Evolutionary conservation across 257 asterid genomes (phyloP).

Genomic region (Cinchona pubescens): DNA sequence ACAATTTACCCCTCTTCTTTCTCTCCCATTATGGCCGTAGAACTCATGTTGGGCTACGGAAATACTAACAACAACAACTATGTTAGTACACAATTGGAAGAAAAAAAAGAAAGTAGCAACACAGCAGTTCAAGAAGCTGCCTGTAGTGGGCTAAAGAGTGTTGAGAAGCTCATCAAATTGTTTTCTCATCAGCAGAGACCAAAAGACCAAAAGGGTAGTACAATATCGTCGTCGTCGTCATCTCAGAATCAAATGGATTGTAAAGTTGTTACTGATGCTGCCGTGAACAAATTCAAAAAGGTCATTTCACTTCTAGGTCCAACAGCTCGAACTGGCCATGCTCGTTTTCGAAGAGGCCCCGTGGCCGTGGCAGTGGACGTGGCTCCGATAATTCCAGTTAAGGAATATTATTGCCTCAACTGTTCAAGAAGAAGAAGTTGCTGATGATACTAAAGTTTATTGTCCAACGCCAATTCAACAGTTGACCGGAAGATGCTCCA

Average conservation of each 20-base stretch:
- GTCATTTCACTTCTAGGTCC: conserved; percentile 62
- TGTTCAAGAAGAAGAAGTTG: conserved; percentile 9
- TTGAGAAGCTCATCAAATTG: conserved; percentile 57
- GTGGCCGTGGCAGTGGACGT: too few species aligned
- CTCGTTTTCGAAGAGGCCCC: conserved; percentile 84
- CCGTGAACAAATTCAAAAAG: conserved; percentile 56
- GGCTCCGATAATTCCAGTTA: conserved; percentile 7
- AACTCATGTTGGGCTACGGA: conserved; percentile 60
- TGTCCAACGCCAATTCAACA: conserved; percentile 92
- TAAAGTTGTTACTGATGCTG: conserved; percentile 58
- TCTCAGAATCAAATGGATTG: conserved; percentile 45
- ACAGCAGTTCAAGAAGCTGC: conserved; percentile 56
- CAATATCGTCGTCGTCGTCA: conserved; percentile 13
- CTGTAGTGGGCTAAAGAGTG: conserved; percentile 61
- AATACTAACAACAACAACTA: conserved; percentile 27
- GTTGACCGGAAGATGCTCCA: too few species aligned
- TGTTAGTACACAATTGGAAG: conserved; percentile 38
- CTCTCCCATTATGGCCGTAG: conserved; percentile 64
- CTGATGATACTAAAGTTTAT: conserved; percentile 39
- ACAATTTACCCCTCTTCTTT: not conserved
- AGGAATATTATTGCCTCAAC: conserved; percentile 3
- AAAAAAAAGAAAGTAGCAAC: too few species aligned
- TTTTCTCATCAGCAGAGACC: conserved; percentile 44
- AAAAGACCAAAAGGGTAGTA: conserved; percentile 8
- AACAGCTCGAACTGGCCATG: conserved; percentile 82